Percentiles rank a stretch among this genome's conserved stretches.
Evolutionary conservation across 73 alveolate genomes (phyloP).

Genomic region (Loxodes magnus): DNA sequence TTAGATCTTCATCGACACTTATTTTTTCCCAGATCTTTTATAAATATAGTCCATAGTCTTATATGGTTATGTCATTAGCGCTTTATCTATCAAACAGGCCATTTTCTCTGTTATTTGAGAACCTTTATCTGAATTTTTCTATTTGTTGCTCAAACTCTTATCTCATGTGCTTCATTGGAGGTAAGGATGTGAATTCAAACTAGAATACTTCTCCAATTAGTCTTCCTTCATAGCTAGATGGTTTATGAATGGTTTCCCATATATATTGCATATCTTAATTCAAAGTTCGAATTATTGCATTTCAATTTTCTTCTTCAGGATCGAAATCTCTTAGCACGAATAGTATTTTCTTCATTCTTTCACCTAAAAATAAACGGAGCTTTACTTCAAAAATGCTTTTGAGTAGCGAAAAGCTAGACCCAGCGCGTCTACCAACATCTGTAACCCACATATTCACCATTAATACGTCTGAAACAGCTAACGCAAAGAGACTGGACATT

Average conservation of each 20-base stretch:
- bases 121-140: slow-evolving; percentile 32
- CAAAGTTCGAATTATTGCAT: slow-evolving; percentile 27
- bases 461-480: slow-evolving; percentile 77
- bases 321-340: slow-evolving; percentile 78
- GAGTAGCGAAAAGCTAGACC: slow-evolving; percentile 67
- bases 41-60: not conserved
- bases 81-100: slow-evolving; percentile 4
- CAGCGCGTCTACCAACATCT: slow-evolving; percentile 78
- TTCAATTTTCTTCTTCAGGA: slow-evolving; percentile 36
- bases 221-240: slow-evolving; percentile 33
- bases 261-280: slow-evolving; percentile 44
- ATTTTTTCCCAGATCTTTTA: slow-evolving; percentile 3
- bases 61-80: not conserved
- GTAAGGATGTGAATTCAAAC: slow-evolving; percentile 63
- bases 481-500: slow-evolving; percentile 70
- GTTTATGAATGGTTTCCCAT: slow-evolving; percentile 68
- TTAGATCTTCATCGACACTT: slow-evolving; percentile 5
- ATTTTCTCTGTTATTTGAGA: slow-evolving; percentile 24
- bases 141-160: slow-evolving; percentile 45
- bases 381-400: slow-evolving; percentile 77
- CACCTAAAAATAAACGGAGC: slow-evolving; percentile 42
- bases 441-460: slow-evolving; percentile 78
- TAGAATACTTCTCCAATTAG: slow-evolving; percentile 56
- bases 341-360: slow-evolving; percentile 61
- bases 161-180: slow-evolving; percentile 56